A percentile compares a stretch with the other conserved stretches of the same genome.
These are phyloP conservation scores for Leptodermis oblonga DNA, from an alignment of 257 asterid species.

Conservation along the genomic window DNA sequence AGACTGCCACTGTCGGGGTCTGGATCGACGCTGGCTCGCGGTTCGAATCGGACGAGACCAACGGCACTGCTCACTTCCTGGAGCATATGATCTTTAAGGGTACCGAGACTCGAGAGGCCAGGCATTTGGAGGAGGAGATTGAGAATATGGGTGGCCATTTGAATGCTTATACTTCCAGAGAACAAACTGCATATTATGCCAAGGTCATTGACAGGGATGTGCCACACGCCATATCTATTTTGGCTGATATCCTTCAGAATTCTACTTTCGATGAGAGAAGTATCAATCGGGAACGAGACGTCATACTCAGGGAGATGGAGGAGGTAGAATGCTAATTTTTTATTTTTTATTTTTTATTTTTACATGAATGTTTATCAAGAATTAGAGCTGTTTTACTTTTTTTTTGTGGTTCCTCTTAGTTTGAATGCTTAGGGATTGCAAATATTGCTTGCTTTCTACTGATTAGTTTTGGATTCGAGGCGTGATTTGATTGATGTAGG, in stretches of 20 bases:
- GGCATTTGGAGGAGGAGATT: constrained; percentile 86
- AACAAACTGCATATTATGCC: constrained; percentile 87
- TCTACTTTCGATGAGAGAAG: constrained; percentile 62
- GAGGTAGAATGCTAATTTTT: constrained; percentile 45
- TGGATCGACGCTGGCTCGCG: constrained; percentile 96
- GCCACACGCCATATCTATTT: constrained; percentile 60
- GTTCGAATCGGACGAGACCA: constrained; percentile 71
- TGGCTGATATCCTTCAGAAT: constrained; percentile 83
- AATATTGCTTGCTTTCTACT: neutral
- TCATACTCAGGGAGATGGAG: constrained; percentile 90
- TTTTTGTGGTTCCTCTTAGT: neutral
- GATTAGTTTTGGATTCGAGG: neutral
- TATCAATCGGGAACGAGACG: constrained; percentile 79
- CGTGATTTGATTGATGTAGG: neutral
- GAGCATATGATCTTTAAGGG: constrained; percentile 98
- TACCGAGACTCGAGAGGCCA: constrained; percentile 62
- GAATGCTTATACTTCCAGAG: constrained; percentile 93
- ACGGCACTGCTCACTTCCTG: constrained; percentile 89
- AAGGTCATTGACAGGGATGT: constrained; percentile 68
- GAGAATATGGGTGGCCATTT: constrained; percentile 97
- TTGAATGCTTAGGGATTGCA: neutral
- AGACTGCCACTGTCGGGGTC: constrained; percentile 88
- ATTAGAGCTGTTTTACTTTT: neutral
- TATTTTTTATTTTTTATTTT: neutral
- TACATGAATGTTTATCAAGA: neutral